Percentiles rank a stretch among this genome's conserved stretches.
These are phyloP conservation scores for Sanghuangporus sanghuang DNA, from an alignment of 1,284 basidiomycete species.

Conservation along the genomic window DNA sequence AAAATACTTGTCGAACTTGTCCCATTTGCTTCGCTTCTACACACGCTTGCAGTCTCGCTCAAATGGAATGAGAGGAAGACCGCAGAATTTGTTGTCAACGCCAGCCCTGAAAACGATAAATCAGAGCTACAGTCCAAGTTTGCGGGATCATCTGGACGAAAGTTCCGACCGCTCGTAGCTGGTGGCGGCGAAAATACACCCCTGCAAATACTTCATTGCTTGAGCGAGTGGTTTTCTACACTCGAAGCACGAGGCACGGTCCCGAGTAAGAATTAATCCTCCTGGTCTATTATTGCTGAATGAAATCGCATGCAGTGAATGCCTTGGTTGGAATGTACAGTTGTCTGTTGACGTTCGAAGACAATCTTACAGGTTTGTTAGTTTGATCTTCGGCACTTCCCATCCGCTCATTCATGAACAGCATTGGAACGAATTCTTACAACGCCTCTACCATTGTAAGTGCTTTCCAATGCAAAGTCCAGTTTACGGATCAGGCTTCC, in stretches of 20 bases:
- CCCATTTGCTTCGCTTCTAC: conserved; percentile 7
- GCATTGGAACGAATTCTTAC: conserved; percentile 56
- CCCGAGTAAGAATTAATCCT: conserved; percentile 33
- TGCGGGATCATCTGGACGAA: conserved; percentile 16
- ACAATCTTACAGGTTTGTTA: conserved; percentile 43
- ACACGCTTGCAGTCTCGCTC: background rate
- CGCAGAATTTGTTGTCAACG: background rate
- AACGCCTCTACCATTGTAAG: conserved; percentile 60
- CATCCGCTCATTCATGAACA: conserved; percentile 19
- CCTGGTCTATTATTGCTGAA: background rate
- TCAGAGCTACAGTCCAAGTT: background rate
- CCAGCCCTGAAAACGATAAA: background rate
- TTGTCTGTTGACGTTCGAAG: conserved; percentile 46
- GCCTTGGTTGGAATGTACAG: conserved; percentile 48
- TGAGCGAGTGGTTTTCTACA: conserved; percentile 55
- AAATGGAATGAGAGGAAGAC: background rate
- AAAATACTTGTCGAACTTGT: background rate
- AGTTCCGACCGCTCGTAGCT: conserved; percentile 33
- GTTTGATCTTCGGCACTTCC: background rate
- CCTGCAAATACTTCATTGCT: conserved; percentile 44
- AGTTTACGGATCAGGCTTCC: background rate
- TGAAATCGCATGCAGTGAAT: conserved; percentile 30
- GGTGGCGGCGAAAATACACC: conserved; percentile 43
- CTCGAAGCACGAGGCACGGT: conserved; percentile 52
- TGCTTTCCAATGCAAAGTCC: conserved; percentile 12